These are phyloP conservation scores for Dovyalis caffra DNA, from an alignment of 345 rosid genomes.

Conservation along the genomic window DNA sequence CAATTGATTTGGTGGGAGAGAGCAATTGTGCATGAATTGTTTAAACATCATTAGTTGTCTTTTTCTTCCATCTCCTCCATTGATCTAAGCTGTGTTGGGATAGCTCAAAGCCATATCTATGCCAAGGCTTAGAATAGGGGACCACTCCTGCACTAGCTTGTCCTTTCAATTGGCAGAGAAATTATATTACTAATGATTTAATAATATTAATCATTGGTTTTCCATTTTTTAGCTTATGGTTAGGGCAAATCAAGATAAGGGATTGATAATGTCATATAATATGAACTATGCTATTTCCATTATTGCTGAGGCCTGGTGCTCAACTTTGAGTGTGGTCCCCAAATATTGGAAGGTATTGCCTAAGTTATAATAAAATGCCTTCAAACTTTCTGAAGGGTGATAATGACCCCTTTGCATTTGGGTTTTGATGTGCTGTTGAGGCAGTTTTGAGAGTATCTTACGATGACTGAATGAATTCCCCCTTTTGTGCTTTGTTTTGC, in stretches of 20 bases:
- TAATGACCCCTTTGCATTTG: not conserved
- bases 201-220: conserved; percentile 4
- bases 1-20: conserved; percentile 20
- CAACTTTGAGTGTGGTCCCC: conserved; percentile 28
- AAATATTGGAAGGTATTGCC: conserved; percentile 6
- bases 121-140: conserved; percentile 23
- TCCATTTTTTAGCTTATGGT: conserved; percentile 9
- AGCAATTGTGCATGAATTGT: not conserved
- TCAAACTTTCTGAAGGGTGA: not conserved
- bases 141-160: conserved; percentile 26
- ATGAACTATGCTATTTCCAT: conserved; percentile 4
- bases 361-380: conserved; percentile 8
- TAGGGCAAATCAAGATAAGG: conserved; percentile 11
- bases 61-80: conserved; percentile 8
- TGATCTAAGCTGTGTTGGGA: conserved; percentile 15
- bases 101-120: conserved; percentile 3
- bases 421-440: conserved; percentile 10
- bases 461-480: conserved; percentile 13
- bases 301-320: conserved; percentile 11
- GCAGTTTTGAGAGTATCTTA: not conserved
- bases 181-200: conserved; percentile 12
- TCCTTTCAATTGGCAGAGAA: conserved; percentile 17
- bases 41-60: not conserved
- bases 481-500: conserved; percentile 32
- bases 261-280: conserved; percentile 7